Conservation (phyloP, 176 grass and related monocot genomes). For the Raddia distichophylla region DNA sequence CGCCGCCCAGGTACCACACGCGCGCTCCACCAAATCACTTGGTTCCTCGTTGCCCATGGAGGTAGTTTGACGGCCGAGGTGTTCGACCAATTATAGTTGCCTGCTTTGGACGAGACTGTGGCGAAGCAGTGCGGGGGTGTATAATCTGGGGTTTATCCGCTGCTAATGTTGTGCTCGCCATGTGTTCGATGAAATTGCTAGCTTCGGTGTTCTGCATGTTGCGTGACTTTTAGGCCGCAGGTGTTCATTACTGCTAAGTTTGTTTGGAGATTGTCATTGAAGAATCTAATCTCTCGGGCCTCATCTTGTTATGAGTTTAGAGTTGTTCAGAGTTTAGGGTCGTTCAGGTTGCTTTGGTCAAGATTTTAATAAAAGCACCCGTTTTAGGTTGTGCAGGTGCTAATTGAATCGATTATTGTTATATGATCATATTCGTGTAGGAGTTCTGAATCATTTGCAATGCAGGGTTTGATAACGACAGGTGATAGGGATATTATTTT, state of each 20-base stretch:
- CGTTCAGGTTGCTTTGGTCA: constrained; percentile 4
- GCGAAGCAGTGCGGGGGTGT: background rate
- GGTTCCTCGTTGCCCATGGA: background rate
- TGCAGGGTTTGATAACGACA: constrained; percentile 86
- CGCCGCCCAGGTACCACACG: constrained; percentile 57
- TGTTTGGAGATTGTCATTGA: background rate
- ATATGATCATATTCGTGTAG: background rate
- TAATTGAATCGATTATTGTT: background rate
- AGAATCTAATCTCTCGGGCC: background rate
- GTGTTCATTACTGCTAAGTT: background rate
- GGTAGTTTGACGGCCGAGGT: constrained; percentile 5
- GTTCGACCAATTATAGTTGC: background rate
- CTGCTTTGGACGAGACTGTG: background rate
- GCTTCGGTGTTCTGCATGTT: background rate
- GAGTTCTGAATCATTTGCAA: constrained; percentile 30
- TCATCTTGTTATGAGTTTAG: background rate
- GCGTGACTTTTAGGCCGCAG: background rate
- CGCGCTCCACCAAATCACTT: background rate
- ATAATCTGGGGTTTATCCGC: background rate
- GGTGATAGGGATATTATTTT: constrained; percentile 77
- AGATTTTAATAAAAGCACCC: background rate
- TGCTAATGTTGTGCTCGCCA: constrained; percentile 16
- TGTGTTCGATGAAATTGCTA: constrained; percentile 43
- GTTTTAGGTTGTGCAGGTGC: background rate
- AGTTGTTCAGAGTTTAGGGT: too few relatives aligned